Evolutionary conservation across 495 filamentous ascomycete genomes (phyloP).

Genomic region (Aspergillus bridgeri): DNA sequence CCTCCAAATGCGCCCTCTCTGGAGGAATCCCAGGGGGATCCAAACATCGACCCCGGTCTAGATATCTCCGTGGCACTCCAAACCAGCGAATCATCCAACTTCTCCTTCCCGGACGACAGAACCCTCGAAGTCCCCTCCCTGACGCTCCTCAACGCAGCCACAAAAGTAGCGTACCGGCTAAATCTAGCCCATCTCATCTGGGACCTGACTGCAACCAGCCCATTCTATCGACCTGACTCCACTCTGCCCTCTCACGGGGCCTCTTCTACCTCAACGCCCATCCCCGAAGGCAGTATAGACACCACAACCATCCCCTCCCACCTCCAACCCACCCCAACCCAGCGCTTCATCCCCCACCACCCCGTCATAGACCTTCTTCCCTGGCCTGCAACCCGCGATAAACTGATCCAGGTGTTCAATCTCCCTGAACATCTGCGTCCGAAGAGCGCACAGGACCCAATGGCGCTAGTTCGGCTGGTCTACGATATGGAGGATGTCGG

Average conservation of each 20-base stretch:
- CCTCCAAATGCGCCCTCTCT: not conserved
- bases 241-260: too few species aligned
- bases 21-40: too few species aligned
- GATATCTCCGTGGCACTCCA: not conserved
- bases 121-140: not conserved
- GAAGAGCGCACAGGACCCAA: conserved; percentile 29
- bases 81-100: not conserved
- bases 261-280: not conserved
- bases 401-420: conserved; percentile 39
- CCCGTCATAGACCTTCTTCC: conserved; percentile 48
- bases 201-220: not conserved
- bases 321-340: conserved; percentile 25
- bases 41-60: not conserved
- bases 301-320: conserved; percentile 23
- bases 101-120: not conserved
- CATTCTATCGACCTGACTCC: not conserved
- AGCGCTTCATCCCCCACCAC: conserved; percentile 42
- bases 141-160: not conserved
- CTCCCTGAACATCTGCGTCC: conserved; percentile 38
- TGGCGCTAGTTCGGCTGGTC: conserved; percentile 35
- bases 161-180: not conserved
- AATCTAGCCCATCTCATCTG: not conserved
- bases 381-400: conserved; percentile 46
- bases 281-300: too few species aligned
- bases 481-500: conserved; percentile 47